These are phyloP conservation scores for Detonula confervacea DNA, from an alignment of 352 stramenopile species.

Conservation along the genomic window DNA sequence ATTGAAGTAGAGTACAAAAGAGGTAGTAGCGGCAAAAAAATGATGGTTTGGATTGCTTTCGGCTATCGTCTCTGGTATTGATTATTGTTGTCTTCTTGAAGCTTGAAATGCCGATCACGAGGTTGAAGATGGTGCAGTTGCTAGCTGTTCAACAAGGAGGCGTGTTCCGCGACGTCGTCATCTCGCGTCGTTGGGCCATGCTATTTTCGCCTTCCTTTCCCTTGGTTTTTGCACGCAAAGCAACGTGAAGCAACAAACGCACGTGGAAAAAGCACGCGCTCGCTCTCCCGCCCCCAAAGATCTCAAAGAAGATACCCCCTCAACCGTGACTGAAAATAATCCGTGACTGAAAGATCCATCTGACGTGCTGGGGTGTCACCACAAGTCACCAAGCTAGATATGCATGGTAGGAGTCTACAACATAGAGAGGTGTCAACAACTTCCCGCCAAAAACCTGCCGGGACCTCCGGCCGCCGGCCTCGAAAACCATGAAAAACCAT, in stretches of 20 bases:
- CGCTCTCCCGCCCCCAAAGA: not conserved
- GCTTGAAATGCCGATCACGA: no score
- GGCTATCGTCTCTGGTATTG: no score
- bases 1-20: not conserved
- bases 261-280: not conserved
- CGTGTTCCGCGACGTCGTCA: not conserved
- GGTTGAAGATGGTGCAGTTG: no score
- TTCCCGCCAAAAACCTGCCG: no score
- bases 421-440: no score
- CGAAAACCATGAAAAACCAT: no score
- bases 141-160: not conserved
- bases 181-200: not conserved
- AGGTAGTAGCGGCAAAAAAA: not conserved
- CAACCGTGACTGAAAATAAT: constrained; percentile 12
- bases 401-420: no score
- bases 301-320: not conserved
- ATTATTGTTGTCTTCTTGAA: no score
- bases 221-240: not conserved
- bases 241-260: not conserved
- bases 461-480: no score
- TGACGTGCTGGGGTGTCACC: no score
- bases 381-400: no score
- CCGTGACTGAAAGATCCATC: constrained; percentile 15
- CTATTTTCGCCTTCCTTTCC: not conserved
- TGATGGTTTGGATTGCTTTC: not conserved